Percentiles rank a stretch among this genome's conserved stretches.
These are phyloP conservation scores for Leishmania tropica DNA, from an alignment of 208 protist species.

Conservation along the genomic window DNA sequence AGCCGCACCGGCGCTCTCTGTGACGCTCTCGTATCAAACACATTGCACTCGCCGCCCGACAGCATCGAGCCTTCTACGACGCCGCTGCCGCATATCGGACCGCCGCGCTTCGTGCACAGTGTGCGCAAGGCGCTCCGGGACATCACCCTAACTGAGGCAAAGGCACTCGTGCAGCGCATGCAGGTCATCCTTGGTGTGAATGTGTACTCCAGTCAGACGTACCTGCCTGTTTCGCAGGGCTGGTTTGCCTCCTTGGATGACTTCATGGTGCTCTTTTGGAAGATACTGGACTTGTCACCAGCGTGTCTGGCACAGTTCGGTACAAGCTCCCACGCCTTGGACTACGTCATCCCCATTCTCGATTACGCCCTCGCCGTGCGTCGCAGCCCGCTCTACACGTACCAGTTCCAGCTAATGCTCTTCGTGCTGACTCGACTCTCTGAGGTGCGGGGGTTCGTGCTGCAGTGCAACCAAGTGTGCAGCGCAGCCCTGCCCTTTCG, in stretches of 20 bases:
- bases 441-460: conserved; percentile 69
- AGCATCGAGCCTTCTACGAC: neutral
- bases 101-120: conserved; percentile 58
- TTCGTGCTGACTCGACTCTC: conserved; percentile 84
- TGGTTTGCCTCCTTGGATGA: conserved; percentile 62
- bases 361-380: conserved; percentile 75
- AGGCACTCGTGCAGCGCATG: conserved; percentile 51
- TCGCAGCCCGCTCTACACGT: conserved; percentile 35
- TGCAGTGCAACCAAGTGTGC: conserved; percentile 77
- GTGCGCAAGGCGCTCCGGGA: conserved; percentile 60
- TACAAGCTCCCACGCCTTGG: conserved; percentile 37
- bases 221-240: conserved; percentile 75
- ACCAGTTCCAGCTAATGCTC: conserved; percentile 77
- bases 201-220: conserved; percentile 63
- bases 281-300: conserved; percentile 77
- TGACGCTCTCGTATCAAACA: neutral
- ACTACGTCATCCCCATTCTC: conserved; percentile 77
- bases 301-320: conserved; percentile 55
- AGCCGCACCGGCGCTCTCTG: neutral
- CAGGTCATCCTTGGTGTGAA: conserved; percentile 58
- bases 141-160: conserved; percentile 77
- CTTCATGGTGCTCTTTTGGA: conserved; percentile 88
- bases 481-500: conserved; percentile 60
- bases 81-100: conserved; percentile 8
- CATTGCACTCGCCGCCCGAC: conserved; percentile 8